These are phyloP conservation scores for Polyporus tsugae DNA, from an alignment of 1,284 basidiomycete species.

Conservation along the genomic window DNA sequence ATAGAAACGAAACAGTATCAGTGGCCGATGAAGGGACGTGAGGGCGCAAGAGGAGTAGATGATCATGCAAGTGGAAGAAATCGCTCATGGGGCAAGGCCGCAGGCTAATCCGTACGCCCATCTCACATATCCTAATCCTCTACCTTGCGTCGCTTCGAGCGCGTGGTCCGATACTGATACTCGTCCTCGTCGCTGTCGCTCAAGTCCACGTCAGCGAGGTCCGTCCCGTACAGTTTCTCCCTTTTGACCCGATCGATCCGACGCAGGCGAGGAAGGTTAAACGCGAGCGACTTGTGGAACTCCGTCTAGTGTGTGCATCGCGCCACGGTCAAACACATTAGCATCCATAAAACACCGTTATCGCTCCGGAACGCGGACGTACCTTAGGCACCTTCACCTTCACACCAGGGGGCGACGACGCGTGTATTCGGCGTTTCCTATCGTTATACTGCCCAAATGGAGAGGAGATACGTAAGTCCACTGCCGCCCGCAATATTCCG, in stretches of 20 bases:
- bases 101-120: not conserved
- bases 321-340: not conserved
- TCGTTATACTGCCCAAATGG: slow-evolving; percentile 60
- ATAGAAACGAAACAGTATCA: slow-evolving; percentile 3
- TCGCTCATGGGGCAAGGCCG: not conserved
- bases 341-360: slow-evolving; percentile 4
- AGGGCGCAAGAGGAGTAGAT: not conserved
- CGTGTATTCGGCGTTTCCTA: slow-evolving; percentile 64
- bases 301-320: slow-evolving; percentile 55
- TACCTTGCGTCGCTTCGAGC: slow-evolving; percentile 43
- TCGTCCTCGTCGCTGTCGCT: slow-evolving; percentile 59
- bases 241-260: slow-evolving; percentile 62
- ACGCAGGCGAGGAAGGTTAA: slow-evolving; percentile 64
- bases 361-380: not conserved
- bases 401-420: slow-evolving; percentile 47
- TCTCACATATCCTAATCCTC: slow-evolving; percentile 12
- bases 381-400: slow-evolving; percentile 68
- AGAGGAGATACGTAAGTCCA: slow-evolving; percentile 1
- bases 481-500: not conserved
- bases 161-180: slow-evolving; percentile 47
- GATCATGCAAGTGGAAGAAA: not conserved
- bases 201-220: slow-evolving; percentile 51
- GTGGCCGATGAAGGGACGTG: not conserved
- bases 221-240: slow-evolving; percentile 52
- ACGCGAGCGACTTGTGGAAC: slow-evolving; percentile 66